Base-by-base conservation (phyloP, 139 green algal species). In the Zygnema circumcarinatum region DNA sequence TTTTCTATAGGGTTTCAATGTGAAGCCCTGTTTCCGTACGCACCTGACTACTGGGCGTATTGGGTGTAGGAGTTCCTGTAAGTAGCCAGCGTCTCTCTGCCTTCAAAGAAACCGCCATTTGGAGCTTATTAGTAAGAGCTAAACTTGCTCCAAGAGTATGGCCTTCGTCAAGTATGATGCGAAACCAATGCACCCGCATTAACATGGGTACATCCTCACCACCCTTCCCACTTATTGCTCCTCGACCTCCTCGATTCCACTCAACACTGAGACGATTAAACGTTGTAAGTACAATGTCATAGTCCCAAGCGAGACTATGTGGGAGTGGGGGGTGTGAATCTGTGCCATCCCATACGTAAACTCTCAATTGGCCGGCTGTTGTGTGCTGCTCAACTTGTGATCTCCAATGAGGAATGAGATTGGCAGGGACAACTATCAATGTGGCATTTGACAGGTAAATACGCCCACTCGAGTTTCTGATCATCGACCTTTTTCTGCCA, bases 121-220 rank as follows among this genome's bases (percentile, higher is more conserved):
- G 86, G 56, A 97, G 94, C 90, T 94, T 95, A 92, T 95, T 98
- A 81, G 96, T 99, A 68, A 96, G 92, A 38, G 79, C 22, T 32
- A 95, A 85, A 38, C 72, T 54, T 29, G 90, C 92, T 21, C 94
- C 94, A 35, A 99, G 90, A 67, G 93, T 93, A 93, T 99, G 97
- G 32, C 97, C 97, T 88, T 99, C 97, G 83, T 99, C 97, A 39
- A 99, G 75, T 16, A 99, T 88, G 0, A 98, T 38, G 1, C 97
- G 92, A 87, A 96, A 92, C 94, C 95, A 99, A 89, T 98, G 95
- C 31, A 99, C 91, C 92, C 95, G 92, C 80, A 93, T 76, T 33
- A 93, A 38, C 73, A 67, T 76, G n/a, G 52, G 67, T 76, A 16
- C 35, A 67, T 20, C 35, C 36, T 78, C 69, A 22, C 69, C 69